Evolutionary conservation across 1,284 basidiomycete genomes (phyloP).

Genomic region (Marasmius fiardii): DNA sequence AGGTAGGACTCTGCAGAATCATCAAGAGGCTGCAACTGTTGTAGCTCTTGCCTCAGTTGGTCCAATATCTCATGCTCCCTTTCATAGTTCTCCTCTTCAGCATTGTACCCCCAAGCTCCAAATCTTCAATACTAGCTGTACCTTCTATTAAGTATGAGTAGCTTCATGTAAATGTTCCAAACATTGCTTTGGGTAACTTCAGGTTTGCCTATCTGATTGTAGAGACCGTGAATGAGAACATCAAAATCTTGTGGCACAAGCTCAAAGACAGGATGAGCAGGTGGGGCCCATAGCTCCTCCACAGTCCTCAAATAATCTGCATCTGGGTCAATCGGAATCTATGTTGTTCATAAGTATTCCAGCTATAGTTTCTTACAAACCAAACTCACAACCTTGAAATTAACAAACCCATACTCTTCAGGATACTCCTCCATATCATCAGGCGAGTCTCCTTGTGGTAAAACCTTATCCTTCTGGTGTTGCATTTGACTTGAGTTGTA

Average conservation of each 20-base stretch:
- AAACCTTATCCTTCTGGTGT: too few species aligned
- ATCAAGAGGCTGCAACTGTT: too few species aligned
- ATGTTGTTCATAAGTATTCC: neutral
- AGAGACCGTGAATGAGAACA: neutral
- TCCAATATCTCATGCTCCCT: too few species aligned
- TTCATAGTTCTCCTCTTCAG: too few species aligned
- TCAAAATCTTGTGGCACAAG: neutral
- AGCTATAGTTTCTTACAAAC: neutral
- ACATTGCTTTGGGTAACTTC: neutral
- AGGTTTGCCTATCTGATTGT: neutral
- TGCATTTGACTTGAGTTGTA: too few species aligned
- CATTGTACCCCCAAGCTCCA: too few species aligned
- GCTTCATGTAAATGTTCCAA: slow-evolving; percentile 13
- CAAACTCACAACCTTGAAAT: slow-evolving; percentile 15
- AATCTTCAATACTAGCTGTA: too few species aligned
- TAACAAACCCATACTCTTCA: slow-evolving; percentile 9
- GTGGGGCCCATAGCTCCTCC: neutral
- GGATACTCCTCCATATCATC: slow-evolving; percentile 18
- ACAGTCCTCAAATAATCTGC: neutral
- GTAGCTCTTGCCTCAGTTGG: too few species aligned
- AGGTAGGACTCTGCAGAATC: too few species aligned
- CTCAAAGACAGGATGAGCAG: neutral
- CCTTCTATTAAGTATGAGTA: too few species aligned
- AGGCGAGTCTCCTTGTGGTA: too few species aligned
- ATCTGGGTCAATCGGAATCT: neutral